A percentile compares a stretch with the other conserved stretches of the same genome.
These are phyloP conservation scores for Calonectria crousiana DNA, from an alignment of 2,329 filamentous ascomycete genomes.

Conservation along the genomic window DNA sequence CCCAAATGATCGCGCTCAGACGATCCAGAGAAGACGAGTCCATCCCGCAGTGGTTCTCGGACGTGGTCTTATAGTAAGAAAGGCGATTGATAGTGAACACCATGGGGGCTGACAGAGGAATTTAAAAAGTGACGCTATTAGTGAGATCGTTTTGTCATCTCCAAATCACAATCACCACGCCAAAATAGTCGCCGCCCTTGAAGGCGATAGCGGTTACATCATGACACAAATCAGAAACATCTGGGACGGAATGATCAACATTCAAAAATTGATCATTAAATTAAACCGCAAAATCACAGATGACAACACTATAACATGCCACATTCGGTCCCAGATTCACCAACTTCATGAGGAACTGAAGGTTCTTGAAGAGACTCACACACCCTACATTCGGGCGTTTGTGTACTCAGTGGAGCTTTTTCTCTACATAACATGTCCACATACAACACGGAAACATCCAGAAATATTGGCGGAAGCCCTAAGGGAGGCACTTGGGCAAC, in stretches of 20 bases:
- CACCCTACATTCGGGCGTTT: constrained; percentile 28
- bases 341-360: constrained; percentile 21
- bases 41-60: constrained; percentile 29
- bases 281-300: neutral
- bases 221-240: constrained; percentile 12
- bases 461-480: constrained; percentile 14
- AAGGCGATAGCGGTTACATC: constrained; percentile 1
- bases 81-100: too few relatives aligned
- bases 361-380: constrained; percentile 16
- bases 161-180: constrained; percentile 9
- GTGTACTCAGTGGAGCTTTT: constrained; percentile 23
- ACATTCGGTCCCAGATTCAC: neutral
- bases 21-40: neutral
- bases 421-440: constrained; percentile 29
- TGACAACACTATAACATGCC: neutral
- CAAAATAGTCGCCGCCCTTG: constrained; percentile 31
- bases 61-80: constrained; percentile 26
- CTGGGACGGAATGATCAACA: neutral
- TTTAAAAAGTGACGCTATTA: constrained; percentile 28
- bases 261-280: constrained; percentile 4
- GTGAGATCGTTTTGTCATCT: constrained; percentile 8
- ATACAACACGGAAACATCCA: neutral
- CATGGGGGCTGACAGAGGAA: neutral
- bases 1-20: constrained; percentile 29
- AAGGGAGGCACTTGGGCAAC: constrained; percentile 9